phyloP scores from a whole-genome alignment of 108 stramenopile species.

The Skeletonema marinoi region DNA sequence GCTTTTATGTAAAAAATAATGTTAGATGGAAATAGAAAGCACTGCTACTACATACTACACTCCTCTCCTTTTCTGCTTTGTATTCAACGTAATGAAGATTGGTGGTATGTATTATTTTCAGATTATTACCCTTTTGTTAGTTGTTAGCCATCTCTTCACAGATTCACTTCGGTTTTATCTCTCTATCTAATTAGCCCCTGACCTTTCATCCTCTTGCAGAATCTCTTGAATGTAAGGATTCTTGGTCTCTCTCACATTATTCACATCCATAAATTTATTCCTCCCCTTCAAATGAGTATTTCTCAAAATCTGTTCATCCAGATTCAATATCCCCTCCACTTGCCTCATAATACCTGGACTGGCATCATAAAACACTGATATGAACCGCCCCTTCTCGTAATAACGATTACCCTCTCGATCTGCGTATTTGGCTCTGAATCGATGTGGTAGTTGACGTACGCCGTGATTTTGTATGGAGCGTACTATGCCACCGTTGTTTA shows the following conservation, averaged over 20 bases:
- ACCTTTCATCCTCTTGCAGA: slow-evolving; percentile 15
- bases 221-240: slow-evolving; percentile 81
- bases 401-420: slow-evolving; percentile 81
- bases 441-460: slow-evolving; percentile 81
- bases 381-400: slow-evolving; percentile 84
- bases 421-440: slow-evolving; percentile 81
- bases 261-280: slow-evolving; percentile 71
- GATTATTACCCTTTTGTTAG: too few species aligned
- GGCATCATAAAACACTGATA: slow-evolving; percentile 82
- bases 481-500: slow-evolving; percentile 82
- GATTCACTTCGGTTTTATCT: too few species aligned
- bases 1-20: background rate
- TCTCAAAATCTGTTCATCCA: slow-evolving; percentile 79
- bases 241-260: slow-evolving; percentile 71
- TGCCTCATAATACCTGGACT: slow-evolving; percentile 64
- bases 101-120: background rate
- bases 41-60: background rate
- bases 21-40: background rate
- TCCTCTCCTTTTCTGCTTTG: background rate
- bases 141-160: background rate
- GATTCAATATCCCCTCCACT: slow-evolving; percentile 64
- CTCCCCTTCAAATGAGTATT: slow-evolving; percentile 75
- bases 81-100: background rate
- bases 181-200: background rate
- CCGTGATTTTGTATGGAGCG: slow-evolving; percentile 89